phyloP scores from a whole-genome alignment of 106 monocot species.

The Hemerocallis citrina region DNA sequence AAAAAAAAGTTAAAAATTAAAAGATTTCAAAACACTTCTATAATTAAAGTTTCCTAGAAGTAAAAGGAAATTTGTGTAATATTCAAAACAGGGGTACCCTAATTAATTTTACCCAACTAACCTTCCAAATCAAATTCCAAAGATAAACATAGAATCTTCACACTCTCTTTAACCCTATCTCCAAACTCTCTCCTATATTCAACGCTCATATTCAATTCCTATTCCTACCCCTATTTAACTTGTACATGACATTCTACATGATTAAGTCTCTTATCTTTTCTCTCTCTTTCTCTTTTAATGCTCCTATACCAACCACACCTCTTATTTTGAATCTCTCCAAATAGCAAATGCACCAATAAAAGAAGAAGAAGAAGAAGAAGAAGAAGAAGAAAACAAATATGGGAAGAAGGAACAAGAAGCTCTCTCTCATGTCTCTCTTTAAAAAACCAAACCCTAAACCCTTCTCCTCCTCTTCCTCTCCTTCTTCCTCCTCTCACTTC shows the following conservation, averaged over 20 bases:
- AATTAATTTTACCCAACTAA: too few species aligned
- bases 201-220: too few species aligned
- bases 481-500: constrained; percentile 4
- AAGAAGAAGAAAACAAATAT: neutral
- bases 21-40: too few species aligned
- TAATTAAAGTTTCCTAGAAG: too few species aligned
- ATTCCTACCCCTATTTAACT: neutral
- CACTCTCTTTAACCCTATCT: neutral
- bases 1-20: too few species aligned
- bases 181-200: neutral
- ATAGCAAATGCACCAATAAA: neutral
- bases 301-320: neutral
- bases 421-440: constrained; percentile 22
- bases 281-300: neutral
- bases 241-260: neutral
- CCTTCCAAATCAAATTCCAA: too few species aligned
- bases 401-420: constrained; percentile 7
- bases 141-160: neutral
- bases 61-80: too few species aligned
- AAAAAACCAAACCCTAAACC: constrained; percentile 5
- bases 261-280: neutral
- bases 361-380: neutral
- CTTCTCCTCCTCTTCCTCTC: neutral
- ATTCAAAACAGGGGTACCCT: too few species aligned
- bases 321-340: too few species aligned